A percentile compares a stretch with the other conserved stretches of the same genome.
These are phyloP conservation scores for Rehmannia glutinosa DNA, from an alignment of 257 asterid species.

Conservation along the genomic window DNA sequence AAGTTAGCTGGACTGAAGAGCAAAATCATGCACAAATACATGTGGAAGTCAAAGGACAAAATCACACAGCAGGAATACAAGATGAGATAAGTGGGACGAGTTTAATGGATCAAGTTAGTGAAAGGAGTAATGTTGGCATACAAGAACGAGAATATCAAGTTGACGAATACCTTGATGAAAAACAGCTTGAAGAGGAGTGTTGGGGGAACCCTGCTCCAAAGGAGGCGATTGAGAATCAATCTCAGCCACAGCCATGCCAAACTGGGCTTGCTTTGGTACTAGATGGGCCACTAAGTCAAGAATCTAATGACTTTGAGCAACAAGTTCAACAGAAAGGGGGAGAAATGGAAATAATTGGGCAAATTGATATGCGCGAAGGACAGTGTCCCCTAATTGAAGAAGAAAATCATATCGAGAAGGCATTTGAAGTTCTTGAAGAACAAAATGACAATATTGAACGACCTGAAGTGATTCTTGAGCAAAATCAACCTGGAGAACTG, in stretches of 20 bases:
- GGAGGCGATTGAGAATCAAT: not conserved
- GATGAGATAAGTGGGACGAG: too few species aligned
- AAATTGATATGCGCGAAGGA: not conserved
- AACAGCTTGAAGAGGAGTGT: not conserved
- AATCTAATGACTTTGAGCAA: not conserved
- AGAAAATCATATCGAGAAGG: not conserved
- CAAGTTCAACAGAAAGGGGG: not conserved
- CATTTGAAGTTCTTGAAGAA: not conserved
- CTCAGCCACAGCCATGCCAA: not conserved
- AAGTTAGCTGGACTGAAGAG: too few species aligned
- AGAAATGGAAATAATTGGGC: not conserved
- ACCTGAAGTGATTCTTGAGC: too few species aligned
- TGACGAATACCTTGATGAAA: not conserved
- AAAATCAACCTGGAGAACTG: too few species aligned
- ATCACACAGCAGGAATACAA: too few species aligned
- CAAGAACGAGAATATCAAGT: not conserved
- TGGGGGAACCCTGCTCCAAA: not conserved
- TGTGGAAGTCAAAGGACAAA: too few species aligned
- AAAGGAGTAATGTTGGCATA: too few species aligned
- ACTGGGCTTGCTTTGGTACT: not conserved
- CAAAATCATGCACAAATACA: too few species aligned
- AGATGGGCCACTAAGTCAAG: not conserved
- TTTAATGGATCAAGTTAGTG: too few species aligned
- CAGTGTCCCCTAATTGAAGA: too few species aligned
- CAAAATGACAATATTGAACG: not conserved